Percentiles rank a stretch among this genome's conserved stretches.
These are phyloP conservation scores for Fusarium beomiforme DNA, from an alignment of 2,329 filamentous ascomycete species.

Conservation along the genomic window DNA sequence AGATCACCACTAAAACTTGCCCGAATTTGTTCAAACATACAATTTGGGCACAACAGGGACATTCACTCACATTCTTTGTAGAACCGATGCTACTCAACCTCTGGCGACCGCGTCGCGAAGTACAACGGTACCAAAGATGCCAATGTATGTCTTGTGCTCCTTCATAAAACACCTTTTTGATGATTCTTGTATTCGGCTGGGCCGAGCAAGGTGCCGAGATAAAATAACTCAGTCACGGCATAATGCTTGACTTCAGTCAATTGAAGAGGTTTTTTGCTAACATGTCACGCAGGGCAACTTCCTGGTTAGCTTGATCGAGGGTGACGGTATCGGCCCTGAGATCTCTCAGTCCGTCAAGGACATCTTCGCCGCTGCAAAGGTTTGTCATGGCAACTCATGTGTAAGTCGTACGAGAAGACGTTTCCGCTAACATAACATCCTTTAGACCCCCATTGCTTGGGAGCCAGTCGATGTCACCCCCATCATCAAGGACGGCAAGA, in stretches of 20 bases:
- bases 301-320: constrained; percentile 96
- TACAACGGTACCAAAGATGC: constrained; percentile 91
- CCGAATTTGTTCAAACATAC: not conserved
- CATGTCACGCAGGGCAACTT: constrained; percentile 78
- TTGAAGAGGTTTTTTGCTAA: constrained; percentile 39
- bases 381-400: constrained; percentile 55
- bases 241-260: constrained; percentile 26
- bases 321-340: constrained; percentile 98
- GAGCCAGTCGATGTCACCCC: constrained; percentile 97
- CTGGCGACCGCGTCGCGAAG: constrained; percentile 81
- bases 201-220: constrained; percentile 42
- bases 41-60: constrained; percentile 24
- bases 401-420: not conserved
- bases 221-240: constrained; percentile 55
- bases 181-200: constrained; percentile 38
- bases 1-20: constrained; percentile 32
- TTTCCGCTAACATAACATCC: constrained; percentile 38
- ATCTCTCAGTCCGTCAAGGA: constrained; percentile 98
- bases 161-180: constrained; percentile 17
- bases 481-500: constrained; percentile 93
- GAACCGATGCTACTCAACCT: constrained; percentile 72
- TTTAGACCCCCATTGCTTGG: constrained; percentile 90
- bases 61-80: constrained; percentile 44
- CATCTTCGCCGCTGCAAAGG: constrained; percentile 95
- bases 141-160: constrained; percentile 71